Percentiles rank a stretch among this genome's conserved stretches.
Evolutionary conservation across 2,329 filamentous ascomycete genomes (phyloP).

Genomic region (Exophiala bonariae): DNA sequence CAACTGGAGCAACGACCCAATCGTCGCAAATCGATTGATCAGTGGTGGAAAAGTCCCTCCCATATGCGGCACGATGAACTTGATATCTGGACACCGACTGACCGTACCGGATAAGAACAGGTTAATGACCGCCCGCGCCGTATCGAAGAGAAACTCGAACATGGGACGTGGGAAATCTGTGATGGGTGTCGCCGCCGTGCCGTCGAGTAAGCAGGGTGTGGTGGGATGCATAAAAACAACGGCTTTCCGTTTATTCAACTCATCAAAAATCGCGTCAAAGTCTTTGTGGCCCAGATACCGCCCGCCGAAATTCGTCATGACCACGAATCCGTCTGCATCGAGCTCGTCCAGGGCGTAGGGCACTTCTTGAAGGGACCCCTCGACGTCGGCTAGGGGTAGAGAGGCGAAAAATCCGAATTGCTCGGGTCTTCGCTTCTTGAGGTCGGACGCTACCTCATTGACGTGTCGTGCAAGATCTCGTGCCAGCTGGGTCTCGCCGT

Average conservation of each 20-base stretch:
- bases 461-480: constrained; percentile 39
- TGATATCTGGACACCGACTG: constrained; percentile 46
- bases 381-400: constrained; percentile 53
- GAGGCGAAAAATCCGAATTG: constrained; percentile 56
- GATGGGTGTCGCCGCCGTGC: constrained; percentile 23
- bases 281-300: constrained; percentile 51
- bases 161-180: constrained; percentile 43
- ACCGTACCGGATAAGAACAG: constrained; percentile 51
- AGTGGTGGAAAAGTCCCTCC: constrained; percentile 45
- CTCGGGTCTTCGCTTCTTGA: constrained; percentile 29
- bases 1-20: constrained; percentile 21
- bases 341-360: constrained; percentile 38
- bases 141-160: constrained; percentile 57
- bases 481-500: constrained; percentile 38
- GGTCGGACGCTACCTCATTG: constrained; percentile 31
- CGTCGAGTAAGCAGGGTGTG: constrained; percentile 29
- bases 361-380: constrained; percentile 50
- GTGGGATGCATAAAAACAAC: constrained; percentile 59
- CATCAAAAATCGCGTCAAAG: constrained; percentile 50
- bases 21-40: constrained; percentile 24
- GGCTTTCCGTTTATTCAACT: constrained; percentile 47
- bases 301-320: constrained; percentile 56
- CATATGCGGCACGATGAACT: constrained; percentile 50
- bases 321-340: constrained; percentile 52
- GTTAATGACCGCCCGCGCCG: constrained; percentile 49